Base-by-base conservation (phyloP, 208 protist species). In the Trypanosoma melophagium region DNA sequence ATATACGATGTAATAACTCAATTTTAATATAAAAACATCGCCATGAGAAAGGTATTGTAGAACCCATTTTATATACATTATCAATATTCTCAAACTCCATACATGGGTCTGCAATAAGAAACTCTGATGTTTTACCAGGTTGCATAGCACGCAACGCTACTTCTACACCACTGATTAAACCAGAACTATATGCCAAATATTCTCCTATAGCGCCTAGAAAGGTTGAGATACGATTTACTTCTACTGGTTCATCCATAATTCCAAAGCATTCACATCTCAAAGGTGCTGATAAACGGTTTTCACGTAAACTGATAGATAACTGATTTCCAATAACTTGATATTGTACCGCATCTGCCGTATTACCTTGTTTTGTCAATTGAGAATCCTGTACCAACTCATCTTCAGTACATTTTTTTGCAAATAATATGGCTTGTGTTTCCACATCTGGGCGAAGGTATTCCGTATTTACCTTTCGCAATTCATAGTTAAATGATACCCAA, bases 91-190 rank as follows among this genome's bases (percentile, higher is more conserved):
- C 54, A 38, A 24, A 44, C 7, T 41, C 7, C 3, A n/a, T 2
- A 14, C 19, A 14, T 24, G 24, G 35, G 8, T 38, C 42, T n/a
- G 56, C 42, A 42, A 66, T 58, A 57, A 70, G 13, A 47, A 76
- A 76, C 21, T 14, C 16, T 47, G 35, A 60, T 44, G 64, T 47
- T 12, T 70, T 47, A 35, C 54, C 60, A 21, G 55, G 53, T 3
- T 44, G 44, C 60, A 76, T 69, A 9, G 41, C 59, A 57, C 52
- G 57, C 35, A 76, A 21, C 1, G 71, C 71, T 1, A 67, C 45
- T 19, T 70, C 63, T 40, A 76, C 45, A 54, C 28, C 50, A 5
- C 8, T 24, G n/a, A 60, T 25, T 12, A 67, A 28, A 7, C 19
- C 7, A 8, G 60, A 57, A 24, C 41, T 21, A 12, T 14, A 17